A percentile compares a stretch with the other conserved stretches of the same genome.
phyloP scores from a whole-genome alignment of 1,139 yeast genomes.

The Scheffersomyces cryptocercus region DNA sequence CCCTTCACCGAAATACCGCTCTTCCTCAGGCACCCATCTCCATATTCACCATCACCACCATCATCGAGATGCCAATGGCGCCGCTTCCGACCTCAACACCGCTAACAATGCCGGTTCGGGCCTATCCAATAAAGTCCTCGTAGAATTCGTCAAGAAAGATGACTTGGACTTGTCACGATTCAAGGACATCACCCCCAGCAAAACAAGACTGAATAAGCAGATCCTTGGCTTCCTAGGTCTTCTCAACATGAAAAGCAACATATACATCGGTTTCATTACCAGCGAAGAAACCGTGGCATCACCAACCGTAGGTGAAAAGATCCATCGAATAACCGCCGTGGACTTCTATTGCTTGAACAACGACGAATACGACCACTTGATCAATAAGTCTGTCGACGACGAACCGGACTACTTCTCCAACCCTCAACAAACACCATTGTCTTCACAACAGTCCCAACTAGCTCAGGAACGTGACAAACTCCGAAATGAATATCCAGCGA shows the following conservation, averaged over 20 bases:
- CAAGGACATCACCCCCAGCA: constrained; percentile 40
- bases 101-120: constrained; percentile 1
- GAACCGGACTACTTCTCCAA: constrained; percentile 8
- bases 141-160: constrained; percentile 47
- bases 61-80: constrained; percentile 10
- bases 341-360: constrained; percentile 64
- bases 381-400: constrained; percentile 22
- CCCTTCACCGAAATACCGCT: constrained; percentile 35
- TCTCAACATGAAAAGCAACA: constrained; percentile 51
- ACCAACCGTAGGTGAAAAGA: constrained; percentile 54
- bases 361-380: constrained; percentile 50
- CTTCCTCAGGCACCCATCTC: constrained; percentile 21
- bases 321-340: constrained; percentile 55
- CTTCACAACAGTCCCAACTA: background rate
- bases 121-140: constrained; percentile 39
- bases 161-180: constrained; percentile 40
- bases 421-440: background rate
- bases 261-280: constrained; percentile 61
- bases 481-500: constrained; percentile 56
- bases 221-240: constrained; percentile 64
- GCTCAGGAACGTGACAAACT: constrained; percentile 25
- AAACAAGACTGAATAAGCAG: constrained; percentile 23
- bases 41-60: constrained; percentile 32
- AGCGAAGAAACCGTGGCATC: constrained; percentile 59
- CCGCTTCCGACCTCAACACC: constrained; percentile 1